Evolutionary conservation across 1,139 yeast genomes (phyloP).

Genomic region (Yamadazyma diospyri): DNA sequence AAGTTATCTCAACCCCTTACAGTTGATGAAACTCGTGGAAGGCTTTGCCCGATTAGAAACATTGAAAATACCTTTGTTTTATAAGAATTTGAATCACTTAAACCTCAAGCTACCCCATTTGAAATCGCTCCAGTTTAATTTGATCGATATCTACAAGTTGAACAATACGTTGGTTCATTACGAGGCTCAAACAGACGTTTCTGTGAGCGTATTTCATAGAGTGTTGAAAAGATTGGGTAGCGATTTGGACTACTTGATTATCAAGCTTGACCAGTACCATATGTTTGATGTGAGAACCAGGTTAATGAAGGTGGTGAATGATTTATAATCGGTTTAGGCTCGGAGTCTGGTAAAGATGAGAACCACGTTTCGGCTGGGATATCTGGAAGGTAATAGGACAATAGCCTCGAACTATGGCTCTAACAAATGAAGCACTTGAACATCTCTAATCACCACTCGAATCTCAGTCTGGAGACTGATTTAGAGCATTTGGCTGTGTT

Average conservation of each 20-base stretch:
- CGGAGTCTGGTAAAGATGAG: too few species aligned
- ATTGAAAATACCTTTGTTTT: conserved; percentile 9
- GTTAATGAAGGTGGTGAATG: conserved; percentile 1
- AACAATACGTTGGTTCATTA: conserved; percentile 6
- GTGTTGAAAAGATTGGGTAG: background rate
- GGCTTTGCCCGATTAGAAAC: conserved; percentile 4
- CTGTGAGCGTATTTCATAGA: conserved; percentile 2
- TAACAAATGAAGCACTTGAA: too few species aligned
- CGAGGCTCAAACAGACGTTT: conserved; percentile 6
- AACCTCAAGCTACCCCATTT: conserved; percentile 4
- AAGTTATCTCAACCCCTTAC: conserved; percentile 4
- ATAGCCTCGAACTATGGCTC: too few species aligned
- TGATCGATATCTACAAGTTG: conserved; percentile 7
- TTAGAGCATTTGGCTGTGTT: background rate
- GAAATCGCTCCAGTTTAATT: conserved; percentile 5
- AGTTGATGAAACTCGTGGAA: conserved; percentile 1
- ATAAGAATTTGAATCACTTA: conserved; percentile 5
- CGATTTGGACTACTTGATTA: conserved; percentile 3
- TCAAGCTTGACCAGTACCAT: conserved; percentile 7
- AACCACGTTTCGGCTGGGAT: too few species aligned
- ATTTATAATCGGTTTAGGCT: background rate
- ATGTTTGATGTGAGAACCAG: conserved; percentile 5
- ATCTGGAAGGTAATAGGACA: too few species aligned
- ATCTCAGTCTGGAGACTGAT: too few species aligned
- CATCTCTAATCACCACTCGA: too few species aligned